Conservation (phyloP, 2,329 filamentous ascomycete species). For the Colletotrichum tabaci region DNA sequence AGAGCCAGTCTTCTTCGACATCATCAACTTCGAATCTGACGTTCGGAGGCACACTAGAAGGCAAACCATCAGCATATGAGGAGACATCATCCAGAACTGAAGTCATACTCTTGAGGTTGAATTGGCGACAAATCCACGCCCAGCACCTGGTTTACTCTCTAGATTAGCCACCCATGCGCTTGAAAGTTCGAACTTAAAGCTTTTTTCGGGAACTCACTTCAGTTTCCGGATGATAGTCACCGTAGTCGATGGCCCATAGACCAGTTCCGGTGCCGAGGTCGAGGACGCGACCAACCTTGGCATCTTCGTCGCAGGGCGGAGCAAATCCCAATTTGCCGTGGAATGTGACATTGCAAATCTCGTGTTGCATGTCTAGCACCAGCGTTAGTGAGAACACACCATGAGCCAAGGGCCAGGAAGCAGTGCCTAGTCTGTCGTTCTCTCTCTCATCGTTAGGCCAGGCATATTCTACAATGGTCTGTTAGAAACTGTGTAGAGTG, state of each 20-base stretch:
- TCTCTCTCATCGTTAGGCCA: conserved; percentile 46
- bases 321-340: conserved; percentile 40
- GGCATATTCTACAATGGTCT: conserved; percentile 39
- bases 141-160: conserved; percentile 46
- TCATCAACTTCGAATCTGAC: conserved; percentile 59
- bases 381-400: neutral
- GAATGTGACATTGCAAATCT: conserved; percentile 45
- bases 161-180: neutral
- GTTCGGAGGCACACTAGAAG: conserved; percentile 58
- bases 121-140: conserved; percentile 57
- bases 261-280: neutral
- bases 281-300: neutral
- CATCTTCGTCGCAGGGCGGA: neutral
- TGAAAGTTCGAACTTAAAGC: too few species aligned
- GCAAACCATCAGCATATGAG: conserved; percentile 45
- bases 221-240: conserved; percentile 46
- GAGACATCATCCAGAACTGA: conserved; percentile 46
- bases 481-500: neutral
- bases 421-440: conserved; percentile 18
- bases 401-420: neutral
- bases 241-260: conserved; percentile 6
- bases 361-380: conserved; percentile 46
- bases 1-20: conserved; percentile 51
- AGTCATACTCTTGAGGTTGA: conserved; percentile 53
- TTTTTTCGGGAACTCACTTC: neutral